phyloP scores from a whole-genome alignment of 345 rosid genomes.

The Arabis hirsuta region DNA sequence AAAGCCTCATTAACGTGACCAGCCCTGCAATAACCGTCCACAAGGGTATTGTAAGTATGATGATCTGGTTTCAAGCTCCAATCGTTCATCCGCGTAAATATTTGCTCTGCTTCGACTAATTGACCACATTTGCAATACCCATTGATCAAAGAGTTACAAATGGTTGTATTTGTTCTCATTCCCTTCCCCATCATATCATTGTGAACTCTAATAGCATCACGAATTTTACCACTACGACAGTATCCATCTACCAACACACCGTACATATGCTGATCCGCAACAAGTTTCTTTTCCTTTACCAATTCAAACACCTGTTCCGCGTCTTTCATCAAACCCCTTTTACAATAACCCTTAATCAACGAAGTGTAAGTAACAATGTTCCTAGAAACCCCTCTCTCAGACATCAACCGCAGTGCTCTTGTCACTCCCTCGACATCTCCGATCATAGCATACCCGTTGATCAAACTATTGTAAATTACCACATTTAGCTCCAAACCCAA shows the following conservation, averaged over 20 bases:
- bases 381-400: conserved; percentile 52
- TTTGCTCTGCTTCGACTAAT: conserved; percentile 52
- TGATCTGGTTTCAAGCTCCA: conserved; percentile 77
- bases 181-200: conserved; percentile 66
- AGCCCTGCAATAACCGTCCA: conserved; percentile 76
- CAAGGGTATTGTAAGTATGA: conserved; percentile 69
- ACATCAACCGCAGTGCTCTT: conserved; percentile 55
- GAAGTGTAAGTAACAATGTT: conserved; percentile 61
- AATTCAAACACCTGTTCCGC: conserved; percentile 57
- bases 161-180: conserved; percentile 62
- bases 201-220: conserved; percentile 63
- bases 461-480: conserved; percentile 73
- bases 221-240: conserved; percentile 61
- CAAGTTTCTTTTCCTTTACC: conserved; percentile 45
- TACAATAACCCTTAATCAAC: conserved; percentile 71
- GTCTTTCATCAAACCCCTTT: conserved; percentile 54
- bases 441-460: conserved; percentile 65
- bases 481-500: conserved; percentile 66
- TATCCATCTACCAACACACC: conserved; percentile 86
- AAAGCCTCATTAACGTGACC: conserved; percentile 61
- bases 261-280: conserved; percentile 64
- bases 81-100: conserved; percentile 50
- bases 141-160: conserved; percentile 76
- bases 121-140: conserved; percentile 78
- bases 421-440: conserved; percentile 63